phyloP scores from a whole-genome alignment of 2,329 filamentous ascomycete genomes.

The Aspergillus ruber region DNA sequence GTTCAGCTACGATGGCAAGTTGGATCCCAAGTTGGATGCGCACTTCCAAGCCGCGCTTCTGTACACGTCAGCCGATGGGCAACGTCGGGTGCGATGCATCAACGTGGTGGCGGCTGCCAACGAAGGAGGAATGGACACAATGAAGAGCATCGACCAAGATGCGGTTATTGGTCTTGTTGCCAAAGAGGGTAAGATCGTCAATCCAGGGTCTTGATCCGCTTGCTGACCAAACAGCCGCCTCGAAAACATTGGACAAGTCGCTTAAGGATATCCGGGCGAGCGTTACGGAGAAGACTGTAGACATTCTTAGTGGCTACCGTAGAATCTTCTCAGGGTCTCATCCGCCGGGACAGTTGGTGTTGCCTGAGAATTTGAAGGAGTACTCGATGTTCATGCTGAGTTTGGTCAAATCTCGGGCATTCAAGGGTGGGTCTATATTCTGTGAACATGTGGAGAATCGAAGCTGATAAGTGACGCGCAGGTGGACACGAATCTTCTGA shows the following conservation, averaged over 20 bases:
- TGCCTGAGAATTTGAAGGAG: slow-evolving; percentile 94
- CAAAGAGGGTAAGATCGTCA: slow-evolving; percentile 58
- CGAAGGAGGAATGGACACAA: slow-evolving; percentile 71
- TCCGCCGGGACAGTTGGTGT: slow-evolving; percentile 84
- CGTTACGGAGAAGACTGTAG: slow-evolving; percentile 85
- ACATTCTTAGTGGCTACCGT: slow-evolving; percentile 84
- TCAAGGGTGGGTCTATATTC: slow-evolving; percentile 56
- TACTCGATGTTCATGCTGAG: slow-evolving; percentile 94
- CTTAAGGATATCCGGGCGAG: slow-evolving; percentile 80
- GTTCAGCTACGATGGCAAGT: slow-evolving; percentile 92
- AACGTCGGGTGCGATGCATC: slow-evolving; percentile 84
- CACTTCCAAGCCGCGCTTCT: slow-evolving; percentile 95
- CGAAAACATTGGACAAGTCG: slow-evolving; percentile 68
- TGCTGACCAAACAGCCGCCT: slow-evolving; percentile 53
- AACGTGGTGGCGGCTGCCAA: slow-evolving; percentile 92
- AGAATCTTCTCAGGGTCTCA: slow-evolving; percentile 85
- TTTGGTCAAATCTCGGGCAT: slow-evolving; percentile 80
- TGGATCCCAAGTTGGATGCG: slow-evolving; percentile 93
- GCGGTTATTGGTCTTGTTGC: slow-evolving; percentile 82
- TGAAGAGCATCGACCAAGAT: slow-evolving; percentile 95
- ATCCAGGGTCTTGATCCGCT: not conserved
- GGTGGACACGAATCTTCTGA: slow-evolving; percentile 86
- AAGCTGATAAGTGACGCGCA: slow-evolving; percentile 12
- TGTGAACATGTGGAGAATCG: not conserved
- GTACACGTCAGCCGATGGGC: slow-evolving; percentile 84